Percentiles rank a stretch among this genome's conserved stretches.
Evolutionary conservation across 805 yeast genomes (phyloP).

Genomic region (Suhomyces emberorum): DNA sequence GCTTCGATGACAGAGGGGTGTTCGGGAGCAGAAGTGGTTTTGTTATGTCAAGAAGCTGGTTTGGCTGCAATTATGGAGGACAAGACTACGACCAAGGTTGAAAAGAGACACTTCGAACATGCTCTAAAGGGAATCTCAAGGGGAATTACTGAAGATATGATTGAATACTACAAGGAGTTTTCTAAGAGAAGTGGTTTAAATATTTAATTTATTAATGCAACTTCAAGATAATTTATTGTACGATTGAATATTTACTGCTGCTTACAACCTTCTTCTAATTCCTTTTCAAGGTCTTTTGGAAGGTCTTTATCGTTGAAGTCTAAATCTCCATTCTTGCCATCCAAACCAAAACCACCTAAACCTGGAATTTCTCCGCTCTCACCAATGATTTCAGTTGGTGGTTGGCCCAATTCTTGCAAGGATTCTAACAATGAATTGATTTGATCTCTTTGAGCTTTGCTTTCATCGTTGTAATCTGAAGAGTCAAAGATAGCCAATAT

Average conservation of each 20-base stretch:
- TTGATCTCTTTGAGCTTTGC: constrained; percentile 42
- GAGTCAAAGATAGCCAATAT: constrained; percentile 68
- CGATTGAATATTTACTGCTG: constrained; percentile 34
- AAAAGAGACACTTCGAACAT: constrained; percentile 62
- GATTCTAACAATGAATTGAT: constrained; percentile 60
- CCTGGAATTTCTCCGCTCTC: constrained; percentile 48
- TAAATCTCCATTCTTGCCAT: constrained; percentile 29
- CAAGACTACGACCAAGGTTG: constrained; percentile 49
- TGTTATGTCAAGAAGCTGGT: constrained; percentile 94
- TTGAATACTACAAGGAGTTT: constrained; percentile 65
- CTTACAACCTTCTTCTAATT: constrained; percentile 57
- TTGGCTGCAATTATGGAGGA: constrained; percentile 88
- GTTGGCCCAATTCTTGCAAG: constrained; percentile 74
- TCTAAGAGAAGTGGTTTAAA: constrained; percentile 37
- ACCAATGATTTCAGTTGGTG: constrained; percentile 73
- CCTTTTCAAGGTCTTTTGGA: constrained; percentile 50
- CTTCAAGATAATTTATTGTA: neutral
- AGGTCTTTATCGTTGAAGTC: constrained; percentile 51
- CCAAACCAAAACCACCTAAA: constrained; percentile 35
- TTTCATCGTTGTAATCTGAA: constrained; percentile 55
- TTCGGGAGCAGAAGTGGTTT: constrained; percentile 94
- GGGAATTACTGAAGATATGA: constrained; percentile 85
- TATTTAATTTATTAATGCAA: no score
- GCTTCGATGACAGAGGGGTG: constrained; percentile 76
- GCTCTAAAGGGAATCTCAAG: constrained; percentile 67